Evolutionary conservation across 192 early-diverging fungal genomes (phyloP), one percentile per base, ranked within the genome.

Genomic region (Spizellomyces punctatus): DNA sequence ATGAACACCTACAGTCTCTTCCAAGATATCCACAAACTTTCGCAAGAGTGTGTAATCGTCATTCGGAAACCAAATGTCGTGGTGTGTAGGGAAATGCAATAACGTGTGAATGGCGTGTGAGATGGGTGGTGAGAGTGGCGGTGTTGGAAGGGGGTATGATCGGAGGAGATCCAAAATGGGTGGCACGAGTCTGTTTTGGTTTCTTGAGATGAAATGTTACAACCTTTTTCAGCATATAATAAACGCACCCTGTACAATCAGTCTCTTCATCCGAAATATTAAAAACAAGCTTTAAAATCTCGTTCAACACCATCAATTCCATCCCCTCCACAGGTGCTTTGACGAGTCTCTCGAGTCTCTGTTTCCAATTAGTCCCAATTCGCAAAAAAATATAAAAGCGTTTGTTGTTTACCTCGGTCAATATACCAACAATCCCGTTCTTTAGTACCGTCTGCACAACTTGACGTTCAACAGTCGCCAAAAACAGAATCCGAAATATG

Each of bases 51-150:
- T 52, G 6, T 60, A 54, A 59, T 76, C 73, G 10, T 57, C 50
- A 10, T 50, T 56, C 6, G 79, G 79, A 54, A 77, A 78, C 79
- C 83, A 84, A 5, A 59, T 5, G 8, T 65, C 61, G 47, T 66
- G 66, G n/a, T 89, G 83, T 5, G 78, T 66, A 14, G 84, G 84
- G 54, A 79, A 82, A 64, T 86, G 86, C 67, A 95, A 74, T 5
- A 95, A 74, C 0, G 85, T 85, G 71, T 95, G 90, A n/a, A 95
- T 86, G 0, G 88, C 89, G 77, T 93, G 91, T 6, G 88, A 88
- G 46, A 90, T 84, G 42, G 93, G 93, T 14, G 93, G 82, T 21
- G 82, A 64, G n/a, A 95, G 64, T 12, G 91, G 88, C 14, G 64
- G 59, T 6, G 59, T 50, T 48, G 76, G 73, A 8, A 77, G 21